Conservation (phyloP, 2,329 filamentous ascomycete genomes). For the Pseudogymnoascus sp. region DNA sequence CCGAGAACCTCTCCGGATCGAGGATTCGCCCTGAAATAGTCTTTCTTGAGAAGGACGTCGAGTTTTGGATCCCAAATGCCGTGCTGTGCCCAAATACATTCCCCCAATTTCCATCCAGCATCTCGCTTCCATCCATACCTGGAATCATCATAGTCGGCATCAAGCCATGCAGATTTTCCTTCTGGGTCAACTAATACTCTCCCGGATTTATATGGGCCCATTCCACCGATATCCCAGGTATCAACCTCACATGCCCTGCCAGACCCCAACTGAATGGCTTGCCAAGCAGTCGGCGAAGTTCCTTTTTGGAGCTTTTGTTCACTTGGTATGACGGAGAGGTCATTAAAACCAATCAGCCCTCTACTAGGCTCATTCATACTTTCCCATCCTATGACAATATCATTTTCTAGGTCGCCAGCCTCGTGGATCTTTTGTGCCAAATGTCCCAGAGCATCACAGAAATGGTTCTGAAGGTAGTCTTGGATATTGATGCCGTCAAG, state of each 20-base stretch:
- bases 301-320: constrained; percentile 90
- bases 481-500: constrained; percentile 95
- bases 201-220: constrained; percentile 87
- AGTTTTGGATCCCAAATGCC: constrained; percentile 82
- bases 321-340: constrained; percentile 71
- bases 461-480: constrained; percentile 86
- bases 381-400: constrained; percentile 91
- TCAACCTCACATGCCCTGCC: constrained; percentile 84
- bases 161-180: constrained; percentile 77
- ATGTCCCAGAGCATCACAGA: constrained; percentile 69
- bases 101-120: constrained; percentile 80
- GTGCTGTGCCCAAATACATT: constrained; percentile 95
- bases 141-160: constrained; percentile 72
- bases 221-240: constrained; percentile 85
- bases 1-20: constrained; percentile 64
- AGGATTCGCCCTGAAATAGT: constrained; percentile 81
- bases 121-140: constrained; percentile 88
- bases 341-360: constrained; percentile 74
- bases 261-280: constrained; percentile 84
- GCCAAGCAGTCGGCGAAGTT: constrained; percentile 88
- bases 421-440: constrained; percentile 80
- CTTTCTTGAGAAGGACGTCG: constrained; percentile 69
- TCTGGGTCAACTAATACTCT: constrained; percentile 77
- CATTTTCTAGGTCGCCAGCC: constrained; percentile 77
- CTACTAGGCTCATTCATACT: constrained; percentile 91